Evolutionary conservation across 1,284 basidiomycete species (phyloP).

Genomic region (Pseudozyma tsukubaensis): DNA sequence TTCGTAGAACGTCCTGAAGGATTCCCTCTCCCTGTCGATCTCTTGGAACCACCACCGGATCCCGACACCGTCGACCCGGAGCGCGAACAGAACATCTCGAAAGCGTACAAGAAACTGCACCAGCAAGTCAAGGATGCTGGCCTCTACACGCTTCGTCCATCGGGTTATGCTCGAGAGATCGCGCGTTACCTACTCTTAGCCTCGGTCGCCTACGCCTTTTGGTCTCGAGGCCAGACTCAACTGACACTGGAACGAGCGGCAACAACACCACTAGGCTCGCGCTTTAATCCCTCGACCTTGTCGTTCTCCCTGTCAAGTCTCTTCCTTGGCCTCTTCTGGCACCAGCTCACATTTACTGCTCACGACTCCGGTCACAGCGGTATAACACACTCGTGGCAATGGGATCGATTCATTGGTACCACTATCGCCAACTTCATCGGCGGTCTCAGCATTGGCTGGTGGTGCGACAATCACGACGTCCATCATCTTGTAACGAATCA

Average conservation of each 20-base stretch:
- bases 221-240: slow-evolving; percentile 41
- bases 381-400: slow-evolving; percentile 86
- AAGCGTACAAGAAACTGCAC: slow-evolving; percentile 85
- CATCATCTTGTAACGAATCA: slow-evolving; percentile 98
- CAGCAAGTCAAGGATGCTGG: slow-evolving; percentile 80
- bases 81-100: slow-evolving; percentile 78
- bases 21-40: slow-evolving; percentile 62
- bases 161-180: slow-evolving; percentile 91
- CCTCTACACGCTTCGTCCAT: slow-evolving; percentile 84
- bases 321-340: slow-evolving; percentile 89
- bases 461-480: slow-evolving; percentile 97
- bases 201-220: slow-evolving; percentile 75
- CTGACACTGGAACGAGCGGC: slow-evolving; percentile 5
- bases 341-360: slow-evolving; percentile 90
- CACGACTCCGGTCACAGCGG: slow-evolving; percentile 97
- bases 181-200: slow-evolving; percentile 80
- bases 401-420: slow-evolving; percentile 84
- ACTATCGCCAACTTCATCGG: slow-evolving; percentile 88
- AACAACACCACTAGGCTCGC: background rate
- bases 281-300: slow-evolving; percentile 28
- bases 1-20: slow-evolving; percentile 34
- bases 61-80: slow-evolving; percentile 72
- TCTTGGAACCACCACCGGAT: slow-evolving; percentile 68
- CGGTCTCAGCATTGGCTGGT: slow-evolving; percentile 95
- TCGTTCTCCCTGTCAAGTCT: slow-evolving; percentile 77